Evolutionary conservation across 2,329 filamentous ascomycete species (phyloP).

Genomic region (Chalaropsis ovoidea): DNA sequence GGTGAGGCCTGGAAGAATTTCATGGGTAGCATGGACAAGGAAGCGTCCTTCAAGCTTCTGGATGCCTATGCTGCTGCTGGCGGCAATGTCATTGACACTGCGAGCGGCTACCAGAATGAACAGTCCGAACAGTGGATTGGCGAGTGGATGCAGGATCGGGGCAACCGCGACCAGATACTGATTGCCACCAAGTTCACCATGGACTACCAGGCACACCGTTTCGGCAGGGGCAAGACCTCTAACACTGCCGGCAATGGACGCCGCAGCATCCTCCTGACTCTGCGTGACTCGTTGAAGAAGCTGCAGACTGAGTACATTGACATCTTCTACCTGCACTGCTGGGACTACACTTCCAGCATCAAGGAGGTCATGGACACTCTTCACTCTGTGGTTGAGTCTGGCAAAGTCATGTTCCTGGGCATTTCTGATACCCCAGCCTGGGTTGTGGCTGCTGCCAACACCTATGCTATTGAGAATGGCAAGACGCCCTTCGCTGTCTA

Average conservation of each 20-base stretch:
- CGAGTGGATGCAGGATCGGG: conserved; percentile 44
- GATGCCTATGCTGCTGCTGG: conserved; percentile 48
- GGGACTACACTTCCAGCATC: conserved; percentile 37
- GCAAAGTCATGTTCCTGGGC: conserved; percentile 38
- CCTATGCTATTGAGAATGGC: conserved; percentile 33
- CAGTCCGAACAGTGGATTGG: conserved; percentile 49
- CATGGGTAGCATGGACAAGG: conserved; percentile 47
- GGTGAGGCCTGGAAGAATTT: conserved; percentile 37
- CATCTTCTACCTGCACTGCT: conserved; percentile 39
- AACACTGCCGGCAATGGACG: conserved; percentile 40
- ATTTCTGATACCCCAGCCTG: conserved; percentile 36
- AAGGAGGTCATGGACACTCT: conserved; percentile 38
- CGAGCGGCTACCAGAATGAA: conserved; percentile 48
- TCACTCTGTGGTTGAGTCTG: conserved; percentile 35
- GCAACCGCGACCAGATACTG: conserved; percentile 45
- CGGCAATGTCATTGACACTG: conserved; percentile 60
- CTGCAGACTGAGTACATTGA: conserved; percentile 40
- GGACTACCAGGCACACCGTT: conserved; percentile 35
- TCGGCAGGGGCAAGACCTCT: conserved; percentile 33
- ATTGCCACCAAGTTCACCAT: conserved; percentile 49
- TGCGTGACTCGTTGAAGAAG: conserved; percentile 38
- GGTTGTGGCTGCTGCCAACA: conserved; percentile 35
- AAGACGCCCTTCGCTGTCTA: conserved; percentile 35
- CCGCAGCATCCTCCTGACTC: conserved; percentile 35
- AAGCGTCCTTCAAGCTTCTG: conserved; percentile 45